Evolutionary conservation across 2,329 filamentous ascomycete species (phyloP).

Genomic region (Hirsutella rhossiliensis): DNA sequence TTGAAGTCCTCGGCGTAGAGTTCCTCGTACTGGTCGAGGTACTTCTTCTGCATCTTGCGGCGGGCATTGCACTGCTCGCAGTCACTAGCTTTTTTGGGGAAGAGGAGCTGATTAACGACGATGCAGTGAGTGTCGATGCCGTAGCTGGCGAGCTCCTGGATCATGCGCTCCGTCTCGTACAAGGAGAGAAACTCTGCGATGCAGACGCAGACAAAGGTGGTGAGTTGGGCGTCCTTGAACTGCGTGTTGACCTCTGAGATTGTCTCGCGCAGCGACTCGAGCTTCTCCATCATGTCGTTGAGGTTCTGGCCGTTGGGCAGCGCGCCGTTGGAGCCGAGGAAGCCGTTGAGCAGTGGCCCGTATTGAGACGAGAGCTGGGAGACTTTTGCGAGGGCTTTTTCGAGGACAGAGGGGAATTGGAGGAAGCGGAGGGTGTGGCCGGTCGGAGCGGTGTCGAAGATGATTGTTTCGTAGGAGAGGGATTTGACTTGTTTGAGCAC

Average conservation of each 20-base stretch:
- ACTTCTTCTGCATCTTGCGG: conserved; percentile 98
- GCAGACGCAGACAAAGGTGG: conserved; percentile 96
- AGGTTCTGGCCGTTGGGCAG: conserved; percentile 90
- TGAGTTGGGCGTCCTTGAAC: conserved; percentile 93
- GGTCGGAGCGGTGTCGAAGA: conserved; percentile 97
- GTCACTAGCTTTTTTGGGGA: conserved; percentile 70
- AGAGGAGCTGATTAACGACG: conserved; percentile 95
- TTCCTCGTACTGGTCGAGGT: conserved; percentile 96
- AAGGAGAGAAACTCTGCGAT: conserved; percentile 94
- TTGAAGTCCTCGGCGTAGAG: conserved; percentile 94
- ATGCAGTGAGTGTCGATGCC: conserved; percentile 94
- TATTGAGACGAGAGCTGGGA: conserved; percentile 91
- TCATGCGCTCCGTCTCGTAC: conserved; percentile 99
- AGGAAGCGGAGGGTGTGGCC: conserved; percentile 97
- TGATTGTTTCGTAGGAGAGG: conserved; percentile 95
- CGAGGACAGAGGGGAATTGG: conserved; percentile 94
- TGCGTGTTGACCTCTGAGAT: conserved; percentile 94
- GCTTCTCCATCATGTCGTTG: conserved; percentile 84
- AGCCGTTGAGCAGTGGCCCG: conserved; percentile 86
- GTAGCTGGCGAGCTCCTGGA: conserved; percentile 90
- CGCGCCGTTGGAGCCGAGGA: conserved; percentile 63
- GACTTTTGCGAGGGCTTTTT: conserved; percentile 96
- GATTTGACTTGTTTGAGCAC: conserved; percentile 99
- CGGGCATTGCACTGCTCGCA: conserved; percentile 95
- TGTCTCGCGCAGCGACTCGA: conserved; percentile 84